A percentile compares a stretch with the other conserved stretches of the same genome.
Conservation (phyloP, 805 yeast genomes). For the Suhomyces sp. region DNA sequence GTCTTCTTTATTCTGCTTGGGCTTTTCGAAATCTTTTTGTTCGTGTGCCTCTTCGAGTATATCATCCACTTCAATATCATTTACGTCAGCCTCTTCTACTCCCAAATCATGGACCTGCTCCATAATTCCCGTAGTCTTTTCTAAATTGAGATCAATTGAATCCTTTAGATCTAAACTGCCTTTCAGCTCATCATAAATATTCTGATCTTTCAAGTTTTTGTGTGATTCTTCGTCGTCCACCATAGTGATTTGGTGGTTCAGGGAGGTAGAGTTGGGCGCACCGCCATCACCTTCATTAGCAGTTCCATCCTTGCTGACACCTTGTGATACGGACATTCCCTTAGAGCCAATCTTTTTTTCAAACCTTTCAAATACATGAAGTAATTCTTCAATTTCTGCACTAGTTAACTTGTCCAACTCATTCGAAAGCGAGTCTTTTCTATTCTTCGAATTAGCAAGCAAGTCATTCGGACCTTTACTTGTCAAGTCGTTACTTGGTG, state of each 20-base stretch:
- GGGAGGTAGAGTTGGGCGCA: not conserved
- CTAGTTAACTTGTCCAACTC: constrained; percentile 1
- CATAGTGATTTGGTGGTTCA: not conserved
- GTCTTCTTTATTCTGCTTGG: not conserved
- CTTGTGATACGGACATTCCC: not conserved
- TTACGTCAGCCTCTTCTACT: not conserved
- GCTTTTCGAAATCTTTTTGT: not conserved
- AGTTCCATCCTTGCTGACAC: not conserved
- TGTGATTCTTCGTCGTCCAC: not conserved
- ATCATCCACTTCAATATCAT: not conserved
- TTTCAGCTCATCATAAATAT: not conserved
- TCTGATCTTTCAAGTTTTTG: not conserved
- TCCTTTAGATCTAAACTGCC: not conserved
- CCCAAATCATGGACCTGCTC: not conserved
- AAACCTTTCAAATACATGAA: constrained; percentile 1
- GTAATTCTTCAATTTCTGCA: constrained; percentile 4
- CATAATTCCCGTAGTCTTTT: not conserved
- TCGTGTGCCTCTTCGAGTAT: not conserved
- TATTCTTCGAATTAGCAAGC: not conserved
- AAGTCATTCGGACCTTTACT: not conserved
- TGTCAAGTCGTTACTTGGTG: not conserved
- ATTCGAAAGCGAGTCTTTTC: not conserved
- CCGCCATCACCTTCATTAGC: not conserved
- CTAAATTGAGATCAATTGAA: not conserved
- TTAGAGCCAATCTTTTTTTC: not conserved